Conservation (phyloP, 352 stramenopile genomes). For the Phytophthora melonis region DNA sequence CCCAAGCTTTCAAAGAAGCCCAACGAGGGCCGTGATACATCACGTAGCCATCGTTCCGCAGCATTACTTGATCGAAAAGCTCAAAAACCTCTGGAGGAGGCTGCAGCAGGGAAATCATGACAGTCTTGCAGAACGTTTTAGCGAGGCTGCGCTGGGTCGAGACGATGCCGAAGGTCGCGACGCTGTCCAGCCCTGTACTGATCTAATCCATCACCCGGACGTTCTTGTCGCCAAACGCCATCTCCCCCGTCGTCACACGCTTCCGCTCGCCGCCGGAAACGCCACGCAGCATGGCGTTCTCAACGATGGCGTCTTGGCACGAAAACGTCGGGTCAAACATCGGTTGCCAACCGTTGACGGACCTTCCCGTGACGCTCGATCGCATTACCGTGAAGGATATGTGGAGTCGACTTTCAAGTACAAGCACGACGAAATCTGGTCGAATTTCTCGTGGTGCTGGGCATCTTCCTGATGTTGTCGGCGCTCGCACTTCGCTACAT, state of each 20-base stretch:
- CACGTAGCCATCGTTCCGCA: constrained; percentile 90
- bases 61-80: constrained; percentile 94
- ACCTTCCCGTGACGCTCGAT: constrained; percentile 22
- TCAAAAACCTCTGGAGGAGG: constrained; percentile 93
- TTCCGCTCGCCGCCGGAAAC: constrained; percentile 65
- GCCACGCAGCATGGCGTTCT: constrained; percentile 56
- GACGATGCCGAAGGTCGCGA: constrained; percentile 73
- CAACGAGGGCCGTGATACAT: constrained; percentile 86
- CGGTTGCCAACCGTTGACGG: constrained; percentile 28
- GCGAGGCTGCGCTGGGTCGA: constrained; percentile 56
- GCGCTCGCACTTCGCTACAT: constrained; percentile 45
- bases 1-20: constrained; percentile 78
- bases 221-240: constrained; percentile 87
- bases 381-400: constrained; percentile 23
- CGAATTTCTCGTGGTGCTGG: constrained; percentile 40
- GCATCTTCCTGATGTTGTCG: constrained; percentile 32
- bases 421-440: constrained; percentile 33
- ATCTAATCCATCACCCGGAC: constrained; percentile 89
- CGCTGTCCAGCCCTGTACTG: constrained; percentile 68
- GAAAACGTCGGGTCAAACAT: no score
- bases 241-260: no score
- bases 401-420: constrained; percentile 33
- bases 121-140: constrained; percentile 58
- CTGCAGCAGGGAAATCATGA: constrained; percentile 89
- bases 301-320: constrained; percentile 78